Evolutionary conservation across 78 protist species (phyloP).

Genomic region (Dictyostelium discoideum): dicty_2.7 NC_007091.3:3879001-3879500

Average conservation of each 20-base stretch:
- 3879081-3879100: too few species aligned
- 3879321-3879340: constrained; percentile 62
- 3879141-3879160: too few species aligned
- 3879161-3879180: not conserved
- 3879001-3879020: not conserved
- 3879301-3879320: constrained; percentile 53
- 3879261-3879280: constrained; percentile 66
- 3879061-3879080: too few species aligned
- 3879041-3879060: too few species aligned
- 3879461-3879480: not conserved
- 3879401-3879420: constrained; percentile 53
- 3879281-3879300: constrained; percentile 69
- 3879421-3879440: constrained; percentile 38
- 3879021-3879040: too few species aligned
- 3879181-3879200: constrained; percentile 32
- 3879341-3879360: constrained; percentile 67
- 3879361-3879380: constrained; percentile 82
- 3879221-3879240: constrained; percentile 73
- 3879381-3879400: constrained; percentile 72
- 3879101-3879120: not conserved
- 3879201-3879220: constrained; percentile 66
- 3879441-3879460: constrained; percentile 54
- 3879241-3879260: constrained; percentile 73
- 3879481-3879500: not conserved
- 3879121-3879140: not conserved